phyloP scores from a whole-genome alignment of 1,139 yeast species.

The Candida sp. region DNA sequence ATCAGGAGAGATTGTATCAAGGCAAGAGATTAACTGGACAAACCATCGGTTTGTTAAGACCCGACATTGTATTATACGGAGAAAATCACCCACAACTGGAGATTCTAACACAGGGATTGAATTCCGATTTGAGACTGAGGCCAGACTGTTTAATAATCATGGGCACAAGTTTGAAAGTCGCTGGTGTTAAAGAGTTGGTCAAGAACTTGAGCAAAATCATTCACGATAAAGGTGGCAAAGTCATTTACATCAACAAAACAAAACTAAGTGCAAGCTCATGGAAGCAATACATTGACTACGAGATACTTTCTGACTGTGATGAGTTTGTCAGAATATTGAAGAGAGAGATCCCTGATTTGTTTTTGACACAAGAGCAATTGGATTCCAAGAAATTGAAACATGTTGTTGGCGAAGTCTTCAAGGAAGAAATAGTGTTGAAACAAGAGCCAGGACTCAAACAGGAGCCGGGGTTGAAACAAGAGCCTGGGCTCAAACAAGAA shows the following conservation, averaged over 20 bases:
- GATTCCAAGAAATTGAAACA: constrained; percentile 45
- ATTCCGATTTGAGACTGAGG: constrained; percentile 54
- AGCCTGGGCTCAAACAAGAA: constrained; percentile 13
- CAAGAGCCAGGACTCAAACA: constrained; percentile 8
- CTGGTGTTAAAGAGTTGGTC: constrained; percentile 74
- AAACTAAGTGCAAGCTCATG: constrained; percentile 50
- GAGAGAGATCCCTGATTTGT: constrained; percentile 58
- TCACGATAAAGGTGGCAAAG: constrained; percentile 64
- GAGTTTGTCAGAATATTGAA: constrained; percentile 66
- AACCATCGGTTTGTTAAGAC: constrained; percentile 65
- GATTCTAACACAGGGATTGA: constrained; percentile 60
- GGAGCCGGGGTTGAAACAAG: constrained; percentile 8
- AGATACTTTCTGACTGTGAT: constrained; percentile 83
- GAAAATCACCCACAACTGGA: constrained; percentile 82
- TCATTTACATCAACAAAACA: constrained; percentile 65
- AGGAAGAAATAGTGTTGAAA: constrained; percentile 9
- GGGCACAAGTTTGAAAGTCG: constrained; percentile 80
- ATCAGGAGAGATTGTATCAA: constrained; percentile 52
- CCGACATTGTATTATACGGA: constrained; percentile 78
- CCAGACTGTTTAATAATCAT: constrained; percentile 73
- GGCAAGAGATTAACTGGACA: constrained; percentile 66
- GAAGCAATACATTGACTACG: constrained; percentile 68
- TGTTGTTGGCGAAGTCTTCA: constrained; percentile 11
- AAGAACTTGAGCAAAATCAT: constrained; percentile 58
- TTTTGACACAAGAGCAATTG: constrained; percentile 56